Conservation (phyloP, 768 basidiomycete genomes). For the Podaxis sp. region DNA sequence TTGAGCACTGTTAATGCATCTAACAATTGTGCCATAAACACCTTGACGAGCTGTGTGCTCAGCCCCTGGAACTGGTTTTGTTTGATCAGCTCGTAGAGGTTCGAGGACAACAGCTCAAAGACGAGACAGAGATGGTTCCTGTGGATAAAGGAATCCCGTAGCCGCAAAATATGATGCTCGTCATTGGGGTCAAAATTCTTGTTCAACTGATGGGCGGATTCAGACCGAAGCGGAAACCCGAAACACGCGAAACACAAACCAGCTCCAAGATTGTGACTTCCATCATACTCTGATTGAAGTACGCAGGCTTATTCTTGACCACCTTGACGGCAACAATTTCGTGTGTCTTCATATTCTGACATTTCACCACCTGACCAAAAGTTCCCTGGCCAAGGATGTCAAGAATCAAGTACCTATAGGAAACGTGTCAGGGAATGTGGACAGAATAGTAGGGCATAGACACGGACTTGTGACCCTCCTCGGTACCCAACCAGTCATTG, state of each 20-base stretch:
- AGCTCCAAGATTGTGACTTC: constrained; percentile 97
- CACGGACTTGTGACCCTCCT: constrained; percentile 92
- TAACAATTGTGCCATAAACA: constrained; percentile 94
- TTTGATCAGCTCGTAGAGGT: constrained; percentile 99
- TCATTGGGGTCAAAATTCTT: constrained; percentile 91
- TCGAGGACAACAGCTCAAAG: constrained; percentile 95
- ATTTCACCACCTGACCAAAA: constrained; percentile 99
- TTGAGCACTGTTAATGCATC: constrained; percentile 92
- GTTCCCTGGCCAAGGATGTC: constrained; percentile 99
- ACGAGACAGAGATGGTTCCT: constrained; percentile 96
- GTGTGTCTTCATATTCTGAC: constrained; percentile 99
- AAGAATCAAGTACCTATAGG: constrained; percentile 85
- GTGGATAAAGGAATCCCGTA: constrained; percentile 96
- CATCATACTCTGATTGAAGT: constrained; percentile 99
- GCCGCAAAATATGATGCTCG: constrained; percentile 93
- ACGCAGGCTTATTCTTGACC: constrained; percentile 99
- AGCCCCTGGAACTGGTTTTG: constrained; percentile 99
- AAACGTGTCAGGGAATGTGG: constrained; percentile 10
- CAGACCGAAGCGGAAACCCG: constrained; percentile 3
- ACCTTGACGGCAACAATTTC: constrained; percentile 99
- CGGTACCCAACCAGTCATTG: constrained; percentile 94
- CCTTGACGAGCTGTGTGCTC: constrained; percentile 95
- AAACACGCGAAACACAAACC: constrained; percentile 49
- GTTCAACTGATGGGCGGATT: constrained; percentile 67
- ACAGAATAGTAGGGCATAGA: constrained; percentile 3